Conservation (phyloP, 345 rosid genomes). For the Aquilaria yunnanensis region DNA sequence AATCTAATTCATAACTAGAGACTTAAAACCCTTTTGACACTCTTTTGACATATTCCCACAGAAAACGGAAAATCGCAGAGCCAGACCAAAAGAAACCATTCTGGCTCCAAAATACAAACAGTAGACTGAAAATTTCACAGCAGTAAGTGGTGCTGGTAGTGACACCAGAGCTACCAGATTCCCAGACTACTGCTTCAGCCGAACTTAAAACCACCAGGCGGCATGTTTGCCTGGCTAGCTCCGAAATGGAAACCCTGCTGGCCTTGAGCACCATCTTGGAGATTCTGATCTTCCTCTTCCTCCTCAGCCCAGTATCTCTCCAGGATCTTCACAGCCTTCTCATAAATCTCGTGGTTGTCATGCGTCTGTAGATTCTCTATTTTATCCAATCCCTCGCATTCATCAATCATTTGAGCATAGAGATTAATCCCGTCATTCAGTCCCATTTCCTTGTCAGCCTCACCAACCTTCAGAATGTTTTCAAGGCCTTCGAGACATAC, state of each 20-base stretch:
- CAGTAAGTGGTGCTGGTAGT: too few species aligned
- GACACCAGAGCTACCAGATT: background rate
- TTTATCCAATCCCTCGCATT: slow-evolving; percentile 70
- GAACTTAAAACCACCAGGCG: slow-evolving; percentile 72
- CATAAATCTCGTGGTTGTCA: slow-evolving; percentile 81
- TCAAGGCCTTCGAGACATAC: slow-evolving; percentile 88
- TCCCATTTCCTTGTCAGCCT: slow-evolving; percentile 71
- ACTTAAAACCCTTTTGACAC: too few species aligned
- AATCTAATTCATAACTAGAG: too few species aligned
- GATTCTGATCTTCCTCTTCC: slow-evolving; percentile 44
- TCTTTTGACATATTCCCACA: too few species aligned
- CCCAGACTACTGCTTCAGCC: slow-evolving; percentile 27
- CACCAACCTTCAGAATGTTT: slow-evolving; percentile 78
- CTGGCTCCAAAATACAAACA: too few species aligned
- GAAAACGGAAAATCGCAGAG: too few species aligned
- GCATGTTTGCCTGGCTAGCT: slow-evolving; percentile 37
- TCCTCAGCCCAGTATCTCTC: slow-evolving; percentile 85
- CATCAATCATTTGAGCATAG: slow-evolving; percentile 64
- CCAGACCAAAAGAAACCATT: too few species aligned
- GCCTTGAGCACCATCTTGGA: slow-evolving; percentile 32
- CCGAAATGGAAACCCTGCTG: slow-evolving; percentile 48
- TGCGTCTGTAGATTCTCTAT: slow-evolving; percentile 74
- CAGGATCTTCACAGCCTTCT: slow-evolving; percentile 72
- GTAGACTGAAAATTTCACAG: too few species aligned
- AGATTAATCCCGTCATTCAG: slow-evolving; percentile 46